Evolutionary conservation across 2,329 filamentous ascomycete species (phyloP).

Genomic region (Venturia nashicola): DNA sequence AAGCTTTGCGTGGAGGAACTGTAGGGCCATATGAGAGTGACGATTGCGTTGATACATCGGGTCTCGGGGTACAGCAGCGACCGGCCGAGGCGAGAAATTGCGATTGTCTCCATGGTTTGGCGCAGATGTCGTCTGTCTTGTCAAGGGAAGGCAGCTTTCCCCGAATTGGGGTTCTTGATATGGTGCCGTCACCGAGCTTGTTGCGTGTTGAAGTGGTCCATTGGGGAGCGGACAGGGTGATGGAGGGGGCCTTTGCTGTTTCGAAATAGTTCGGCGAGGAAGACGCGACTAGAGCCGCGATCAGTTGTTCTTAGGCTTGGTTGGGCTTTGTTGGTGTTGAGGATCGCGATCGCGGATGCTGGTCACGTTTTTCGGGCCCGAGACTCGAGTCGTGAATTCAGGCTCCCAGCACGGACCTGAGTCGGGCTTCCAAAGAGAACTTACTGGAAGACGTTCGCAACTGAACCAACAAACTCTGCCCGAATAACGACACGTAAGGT

Average conservation of each 20-base stretch:
- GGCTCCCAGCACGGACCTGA: no score
- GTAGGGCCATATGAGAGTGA: conserved; percentile 87
- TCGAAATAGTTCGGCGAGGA: neutral
- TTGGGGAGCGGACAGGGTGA: neutral
- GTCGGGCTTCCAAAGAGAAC: no score
- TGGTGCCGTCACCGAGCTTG: neutral
- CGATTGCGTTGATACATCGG: conserved; percentile 49
- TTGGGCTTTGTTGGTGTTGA: neutral
- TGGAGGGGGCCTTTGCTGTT: neutral
- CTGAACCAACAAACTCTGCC: no score
- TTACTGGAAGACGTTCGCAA: no score
- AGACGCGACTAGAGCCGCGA: neutral
- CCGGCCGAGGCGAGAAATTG: conserved; percentile 9
- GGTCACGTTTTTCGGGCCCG: neutral
- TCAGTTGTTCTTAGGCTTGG: neutral
- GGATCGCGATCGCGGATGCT: neutral
- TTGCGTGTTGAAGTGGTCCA: neutral
- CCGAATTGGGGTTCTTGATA: neutral
- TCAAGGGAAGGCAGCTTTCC: neutral
- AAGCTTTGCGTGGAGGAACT: conserved; percentile 63
- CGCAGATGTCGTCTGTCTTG: neutral
- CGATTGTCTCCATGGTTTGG: conserved; percentile 10
- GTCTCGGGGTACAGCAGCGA: conserved; percentile 14
- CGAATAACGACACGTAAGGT: no score
- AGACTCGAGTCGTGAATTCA: no score